Evolutionary conservation across 139 green algal genomes (phyloP).

Genomic region (Chlorella sp.): DNA sequence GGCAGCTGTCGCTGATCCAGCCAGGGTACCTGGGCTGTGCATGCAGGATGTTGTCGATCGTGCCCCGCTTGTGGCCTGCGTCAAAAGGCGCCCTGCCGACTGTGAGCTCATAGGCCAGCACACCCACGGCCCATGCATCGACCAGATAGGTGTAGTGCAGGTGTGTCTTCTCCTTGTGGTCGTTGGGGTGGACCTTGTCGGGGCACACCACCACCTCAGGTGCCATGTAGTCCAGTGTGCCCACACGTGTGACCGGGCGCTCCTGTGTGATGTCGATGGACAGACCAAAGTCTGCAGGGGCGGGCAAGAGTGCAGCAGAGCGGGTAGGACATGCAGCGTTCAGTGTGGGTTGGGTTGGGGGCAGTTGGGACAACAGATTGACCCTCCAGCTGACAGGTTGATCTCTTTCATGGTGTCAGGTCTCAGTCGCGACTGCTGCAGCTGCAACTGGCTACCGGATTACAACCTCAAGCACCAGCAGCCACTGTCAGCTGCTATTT

Average conservation of each 20-base stretch:
- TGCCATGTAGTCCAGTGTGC: slow-evolving; percentile 23
- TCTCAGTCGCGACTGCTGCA: slow-evolving; percentile 53
- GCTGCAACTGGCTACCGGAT: slow-evolving; percentile 46
- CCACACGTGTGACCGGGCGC: slow-evolving; percentile 42
- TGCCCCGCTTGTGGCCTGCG: slow-evolving; percentile 46
- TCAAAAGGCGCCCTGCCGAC: slow-evolving; percentile 53
- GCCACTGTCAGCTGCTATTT: too few relatives aligned
- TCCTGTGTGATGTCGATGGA: slow-evolving; percentile 43
- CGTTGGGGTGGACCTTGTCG: slow-evolving; percentile 23
- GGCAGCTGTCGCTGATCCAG: slow-evolving; percentile 23
- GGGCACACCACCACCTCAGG: slow-evolving; percentile 31
- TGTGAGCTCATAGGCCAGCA: slow-evolving; percentile 59
- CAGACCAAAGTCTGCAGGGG: slow-evolving; percentile 52
- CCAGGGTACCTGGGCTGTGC: slow-evolving; percentile 24
- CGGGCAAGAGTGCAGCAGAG: background rate
- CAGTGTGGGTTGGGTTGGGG: too few relatives aligned
- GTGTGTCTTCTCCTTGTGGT: slow-evolving; percentile 29
- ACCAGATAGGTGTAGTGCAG: slow-evolving; percentile 42
- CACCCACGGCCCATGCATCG: slow-evolving; percentile 56
- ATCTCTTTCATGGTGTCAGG: too few relatives aligned
- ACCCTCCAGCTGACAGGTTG: too few relatives aligned
- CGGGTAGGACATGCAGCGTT: slow-evolving; percentile 16
- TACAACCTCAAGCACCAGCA: too few relatives aligned
- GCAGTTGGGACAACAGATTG: too few relatives aligned
- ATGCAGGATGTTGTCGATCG: slow-evolving; percentile 42